These are phyloP conservation scores for Russula griseocarnosa DNA, from an alignment of 768 basidiomycete species.

Conservation along the genomic window DNA sequence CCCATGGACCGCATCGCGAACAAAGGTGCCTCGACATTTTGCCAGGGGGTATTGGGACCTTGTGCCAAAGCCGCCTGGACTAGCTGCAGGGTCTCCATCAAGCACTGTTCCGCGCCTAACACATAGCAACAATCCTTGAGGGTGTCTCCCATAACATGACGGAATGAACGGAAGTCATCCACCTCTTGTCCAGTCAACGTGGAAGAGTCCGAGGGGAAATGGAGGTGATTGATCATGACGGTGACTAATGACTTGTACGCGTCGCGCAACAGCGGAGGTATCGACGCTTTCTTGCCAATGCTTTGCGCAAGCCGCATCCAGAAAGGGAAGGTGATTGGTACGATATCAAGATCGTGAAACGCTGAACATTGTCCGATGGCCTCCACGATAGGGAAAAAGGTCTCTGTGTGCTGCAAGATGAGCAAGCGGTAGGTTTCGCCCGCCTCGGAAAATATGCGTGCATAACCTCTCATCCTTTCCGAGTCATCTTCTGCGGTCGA, in stretches of 20 bases:
- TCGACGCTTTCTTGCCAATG: conserved; percentile 69
- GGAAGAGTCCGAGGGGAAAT: conserved; percentile 75
- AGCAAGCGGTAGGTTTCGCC: conserved; percentile 93
- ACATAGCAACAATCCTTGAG: conserved; percentile 98
- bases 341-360: conserved; percentile 90
- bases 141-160: conserved; percentile 98
- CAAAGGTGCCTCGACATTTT: conserved; percentile 93
- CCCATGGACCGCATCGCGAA: conserved; percentile 99
- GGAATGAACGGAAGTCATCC: conserved; percentile 90
- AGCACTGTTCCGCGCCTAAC: conserved; percentile 79
- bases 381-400: conserved; percentile 92
- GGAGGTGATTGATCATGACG: conserved; percentile 85
- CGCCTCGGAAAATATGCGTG: conserved; percentile 93
- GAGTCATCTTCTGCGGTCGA: conserved; percentile 64
- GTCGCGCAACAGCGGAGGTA: conserved; percentile 72
- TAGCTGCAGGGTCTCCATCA: conserved; percentile 75
- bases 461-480: conserved; percentile 84
- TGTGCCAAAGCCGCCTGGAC: conserved; percentile 70
- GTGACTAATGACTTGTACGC: conserved; percentile 81
- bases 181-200: conserved; percentile 75
- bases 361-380: conserved; percentile 92
- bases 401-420: conserved; percentile 82
- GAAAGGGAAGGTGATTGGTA: conserved; percentile 96
- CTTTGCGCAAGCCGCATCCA: conserved; percentile 96
- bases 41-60: conserved; percentile 67